A percentile compares a stretch with the other conserved stretches of the same genome.
These are phyloP conservation scores for Termitomyces sp. DNA, from an alignment of 1,284 basidiomycete genomes.

Conservation along the genomic window DNA sequence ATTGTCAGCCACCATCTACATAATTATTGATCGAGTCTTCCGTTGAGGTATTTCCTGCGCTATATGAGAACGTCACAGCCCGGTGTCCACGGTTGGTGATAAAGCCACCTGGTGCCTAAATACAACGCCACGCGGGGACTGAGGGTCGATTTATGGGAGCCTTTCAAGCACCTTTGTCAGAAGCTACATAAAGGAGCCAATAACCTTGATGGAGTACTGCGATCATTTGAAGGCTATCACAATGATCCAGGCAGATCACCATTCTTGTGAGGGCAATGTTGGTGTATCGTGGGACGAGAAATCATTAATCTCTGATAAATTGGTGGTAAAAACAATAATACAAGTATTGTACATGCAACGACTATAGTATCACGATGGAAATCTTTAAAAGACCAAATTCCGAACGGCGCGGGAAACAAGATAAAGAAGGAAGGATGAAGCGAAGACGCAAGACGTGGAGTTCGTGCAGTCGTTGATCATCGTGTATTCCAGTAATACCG, in stretches of 20 bases:
- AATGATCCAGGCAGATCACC: neutral
- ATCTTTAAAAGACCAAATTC: neutral
- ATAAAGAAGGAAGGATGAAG: neutral
- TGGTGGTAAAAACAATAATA: neutral
- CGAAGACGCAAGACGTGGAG: neutral
- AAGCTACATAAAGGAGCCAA: neutral
- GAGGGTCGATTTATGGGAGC: neutral
- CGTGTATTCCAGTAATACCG: constrained; percentile 15
- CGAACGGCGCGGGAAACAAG: neutral
- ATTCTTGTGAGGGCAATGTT: neutral
- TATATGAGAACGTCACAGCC: neutral
- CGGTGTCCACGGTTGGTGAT: neutral
- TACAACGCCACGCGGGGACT: neutral
- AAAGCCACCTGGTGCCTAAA: neutral
- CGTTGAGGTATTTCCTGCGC: neutral
- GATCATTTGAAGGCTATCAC: neutral
- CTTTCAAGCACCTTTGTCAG: neutral
- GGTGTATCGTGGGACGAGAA: neutral
- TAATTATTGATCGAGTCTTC: neutral
- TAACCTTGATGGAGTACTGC: neutral
- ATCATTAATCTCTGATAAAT: neutral
- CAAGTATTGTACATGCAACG: constrained; percentile 4
- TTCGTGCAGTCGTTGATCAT: neutral
- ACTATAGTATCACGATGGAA: neutral
- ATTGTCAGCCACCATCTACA: neutral